Evolutionary conservation across 139 green algal genomes (phyloP).

Genomic region (Picocystis salinarum): DNA sequence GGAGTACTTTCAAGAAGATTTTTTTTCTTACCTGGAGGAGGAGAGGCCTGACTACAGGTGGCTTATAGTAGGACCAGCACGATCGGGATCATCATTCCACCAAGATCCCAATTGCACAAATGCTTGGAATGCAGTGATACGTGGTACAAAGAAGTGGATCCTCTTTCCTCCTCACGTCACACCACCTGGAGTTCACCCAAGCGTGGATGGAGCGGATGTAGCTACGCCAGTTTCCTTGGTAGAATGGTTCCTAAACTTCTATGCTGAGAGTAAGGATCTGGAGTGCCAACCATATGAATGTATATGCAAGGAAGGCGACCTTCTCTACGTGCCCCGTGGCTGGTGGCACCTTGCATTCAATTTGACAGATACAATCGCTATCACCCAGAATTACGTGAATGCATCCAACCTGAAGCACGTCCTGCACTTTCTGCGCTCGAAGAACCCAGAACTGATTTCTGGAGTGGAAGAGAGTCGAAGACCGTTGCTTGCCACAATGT

Average conservation of each 20-base stretch:
- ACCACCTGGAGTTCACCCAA: conserved; percentile 72
- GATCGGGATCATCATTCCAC: conserved; percentile 54
- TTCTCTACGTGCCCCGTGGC: conserved; percentile 67
- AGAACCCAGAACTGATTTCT: conserved; percentile 5
- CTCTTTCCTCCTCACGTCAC: conserved; percentile 52
- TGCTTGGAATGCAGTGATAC: conserved; percentile 85
- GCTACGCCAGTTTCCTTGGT: conserved; percentile 61
- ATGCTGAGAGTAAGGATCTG: no score
- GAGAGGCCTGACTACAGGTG: conserved; percentile 41
- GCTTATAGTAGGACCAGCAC: conserved; percentile 75
- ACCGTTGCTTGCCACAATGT: no score
- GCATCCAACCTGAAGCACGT: conserved; percentile 33
- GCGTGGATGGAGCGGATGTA: conserved; percentile 72
- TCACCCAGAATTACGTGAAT: conserved; percentile 77
- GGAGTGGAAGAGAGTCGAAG: no score
- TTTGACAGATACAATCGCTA: conserved; percentile 47
- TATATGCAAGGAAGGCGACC: no score
- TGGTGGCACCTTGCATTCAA: conserved; percentile 85
- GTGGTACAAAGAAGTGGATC: conserved; percentile 78
- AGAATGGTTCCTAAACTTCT: conserved; percentile 85
- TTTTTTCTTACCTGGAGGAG: conserved; percentile 60
- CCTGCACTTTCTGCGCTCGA: conserved; percentile 38
- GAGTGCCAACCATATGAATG: no score
- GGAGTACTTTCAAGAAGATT: conserved; percentile 58
- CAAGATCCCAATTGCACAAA: conserved; percentile 9